phyloP scores from a whole-genome alignment of 306 rosid species.

The Geum urbanum region DNA sequence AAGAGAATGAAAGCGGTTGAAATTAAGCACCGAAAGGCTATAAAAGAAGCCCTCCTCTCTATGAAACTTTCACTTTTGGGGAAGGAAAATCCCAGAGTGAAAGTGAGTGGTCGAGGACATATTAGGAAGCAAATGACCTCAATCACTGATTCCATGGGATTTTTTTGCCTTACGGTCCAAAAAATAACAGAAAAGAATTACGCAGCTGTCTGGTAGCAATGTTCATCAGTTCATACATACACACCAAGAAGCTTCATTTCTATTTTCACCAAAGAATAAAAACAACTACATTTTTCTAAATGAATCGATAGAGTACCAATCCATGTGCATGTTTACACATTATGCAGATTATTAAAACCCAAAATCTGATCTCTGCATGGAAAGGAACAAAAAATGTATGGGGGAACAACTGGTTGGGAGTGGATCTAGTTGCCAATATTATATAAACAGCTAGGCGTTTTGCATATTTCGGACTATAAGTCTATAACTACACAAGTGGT shows the following conservation, averaged over 20 bases:
- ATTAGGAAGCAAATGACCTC: background rate
- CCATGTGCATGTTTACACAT: constrained; percentile 4
- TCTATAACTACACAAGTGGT: background rate
- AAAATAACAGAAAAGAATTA: background rate
- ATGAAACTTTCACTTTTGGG: constrained; percentile 37
- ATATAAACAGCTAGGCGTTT: background rate
- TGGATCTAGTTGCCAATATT: constrained; percentile 7
- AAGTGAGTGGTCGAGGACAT: constrained; percentile 19
- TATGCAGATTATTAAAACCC: constrained; percentile 14
- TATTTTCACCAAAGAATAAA: no score
- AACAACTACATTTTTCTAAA: background rate
- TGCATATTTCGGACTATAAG: background rate
- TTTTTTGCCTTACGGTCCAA: constrained; percentile 2
- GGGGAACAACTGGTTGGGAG: constrained; percentile 12
- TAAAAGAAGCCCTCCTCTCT: constrained; percentile 41
- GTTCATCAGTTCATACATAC: no score
- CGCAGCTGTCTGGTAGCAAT: background rate
- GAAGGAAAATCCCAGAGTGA: constrained; percentile 8
- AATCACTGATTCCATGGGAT: constrained; percentile 10
- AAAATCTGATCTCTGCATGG: constrained; percentile 10
- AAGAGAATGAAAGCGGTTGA: constrained; percentile 42
- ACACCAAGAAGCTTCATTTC: no score
- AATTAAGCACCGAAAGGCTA: constrained; percentile 93
- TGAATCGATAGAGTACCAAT: background rate
- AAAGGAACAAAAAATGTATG: constrained; percentile 7